phyloP scores from a whole-genome alignment of 1,139 yeast genomes.

The Diutina mesorugosa region DNA sequence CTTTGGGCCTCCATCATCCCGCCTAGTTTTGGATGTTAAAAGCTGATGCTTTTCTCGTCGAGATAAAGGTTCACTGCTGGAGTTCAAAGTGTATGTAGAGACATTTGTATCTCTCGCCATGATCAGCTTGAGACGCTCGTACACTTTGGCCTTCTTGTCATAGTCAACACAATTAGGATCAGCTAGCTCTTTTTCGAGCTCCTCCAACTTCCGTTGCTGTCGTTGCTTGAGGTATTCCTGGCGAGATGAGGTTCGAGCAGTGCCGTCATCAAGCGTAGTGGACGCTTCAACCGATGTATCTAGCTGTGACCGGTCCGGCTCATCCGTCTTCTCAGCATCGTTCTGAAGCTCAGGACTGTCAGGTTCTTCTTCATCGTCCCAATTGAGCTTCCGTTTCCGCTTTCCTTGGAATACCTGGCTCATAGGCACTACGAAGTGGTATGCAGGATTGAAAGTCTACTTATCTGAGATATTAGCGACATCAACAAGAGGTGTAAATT shows the following conservation, averaged over 20 bases:
- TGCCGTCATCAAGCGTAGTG: not conserved
- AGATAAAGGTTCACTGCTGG: constrained; percentile 14
- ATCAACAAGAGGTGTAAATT: too few species aligned
- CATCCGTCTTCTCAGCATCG: not conserved
- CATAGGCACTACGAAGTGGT: not conserved
- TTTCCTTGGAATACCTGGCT: not conserved
- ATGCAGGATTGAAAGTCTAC: not conserved
- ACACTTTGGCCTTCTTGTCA: constrained; percentile 37
- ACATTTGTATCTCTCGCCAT: constrained; percentile 8
- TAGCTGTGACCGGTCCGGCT: not conserved
- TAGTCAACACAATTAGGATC: constrained; percentile 37
- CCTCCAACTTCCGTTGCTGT: constrained; percentile 11
- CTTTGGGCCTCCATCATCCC: constrained; percentile 22
- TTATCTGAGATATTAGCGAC: too few species aligned
- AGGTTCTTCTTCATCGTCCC: constrained; percentile 6
- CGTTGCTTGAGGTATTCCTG: constrained; percentile 21
- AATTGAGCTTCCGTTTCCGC: constrained; percentile 1
- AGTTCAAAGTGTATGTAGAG: constrained; percentile 23
- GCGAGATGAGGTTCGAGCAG: constrained; percentile 8
- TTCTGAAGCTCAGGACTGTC: not conserved
- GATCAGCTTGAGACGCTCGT: constrained; percentile 24
- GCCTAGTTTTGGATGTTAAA: constrained; percentile 6
- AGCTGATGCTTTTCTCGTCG: constrained; percentile 9
- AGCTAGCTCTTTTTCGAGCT: constrained; percentile 24
- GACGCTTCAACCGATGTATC: not conserved